Conservation (phyloP, 805 yeast genomes). For the Candida maltosa region DNA sequence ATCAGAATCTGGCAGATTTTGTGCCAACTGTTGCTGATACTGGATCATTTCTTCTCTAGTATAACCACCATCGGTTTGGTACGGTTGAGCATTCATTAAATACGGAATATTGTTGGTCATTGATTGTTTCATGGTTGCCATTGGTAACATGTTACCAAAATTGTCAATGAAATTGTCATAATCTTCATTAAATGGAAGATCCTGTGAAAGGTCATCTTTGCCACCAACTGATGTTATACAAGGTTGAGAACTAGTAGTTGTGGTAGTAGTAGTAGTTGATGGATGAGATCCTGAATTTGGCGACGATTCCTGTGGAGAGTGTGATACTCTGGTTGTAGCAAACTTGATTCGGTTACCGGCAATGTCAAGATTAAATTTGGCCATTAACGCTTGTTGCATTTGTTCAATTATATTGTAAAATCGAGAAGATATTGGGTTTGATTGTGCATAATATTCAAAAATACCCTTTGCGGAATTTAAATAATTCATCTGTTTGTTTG, state of each 20-base stretch:
- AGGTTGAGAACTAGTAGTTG: no score
- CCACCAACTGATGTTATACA: no score
- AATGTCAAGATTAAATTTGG: slow-evolving; percentile 4
- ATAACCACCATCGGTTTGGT: neutral
- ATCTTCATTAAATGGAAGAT: slow-evolving; percentile 8
- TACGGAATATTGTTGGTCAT: slow-evolving; percentile 1
- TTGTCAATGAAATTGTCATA: slow-evolving; percentile 8
- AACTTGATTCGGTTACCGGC: slow-evolving; percentile 6
- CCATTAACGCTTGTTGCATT: slow-evolving; percentile 5
- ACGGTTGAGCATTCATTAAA: slow-evolving; percentile 1
- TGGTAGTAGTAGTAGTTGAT: no score
- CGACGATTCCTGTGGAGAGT: no score
- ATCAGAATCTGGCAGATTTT: slow-evolving; percentile 1
- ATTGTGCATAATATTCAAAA: slow-evolving; percentile 5
- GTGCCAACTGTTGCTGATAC: no score
- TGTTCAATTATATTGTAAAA: slow-evolving; percentile 1
- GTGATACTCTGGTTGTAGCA: no score
- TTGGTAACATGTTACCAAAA: slow-evolving; percentile 7
- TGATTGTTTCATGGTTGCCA: slow-evolving; percentile 5
- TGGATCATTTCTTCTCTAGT: neutral
- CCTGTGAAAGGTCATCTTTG: no score
- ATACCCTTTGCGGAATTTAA: slow-evolving; percentile 5
- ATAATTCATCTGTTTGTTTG: slow-evolving; percentile 5
- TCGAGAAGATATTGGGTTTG: slow-evolving; percentile 1
- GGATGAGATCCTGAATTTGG: no score